phyloP scores from a whole-genome alignment of 1,139 yeast genomes.

The Groenewaldozyma sp. region DNA sequence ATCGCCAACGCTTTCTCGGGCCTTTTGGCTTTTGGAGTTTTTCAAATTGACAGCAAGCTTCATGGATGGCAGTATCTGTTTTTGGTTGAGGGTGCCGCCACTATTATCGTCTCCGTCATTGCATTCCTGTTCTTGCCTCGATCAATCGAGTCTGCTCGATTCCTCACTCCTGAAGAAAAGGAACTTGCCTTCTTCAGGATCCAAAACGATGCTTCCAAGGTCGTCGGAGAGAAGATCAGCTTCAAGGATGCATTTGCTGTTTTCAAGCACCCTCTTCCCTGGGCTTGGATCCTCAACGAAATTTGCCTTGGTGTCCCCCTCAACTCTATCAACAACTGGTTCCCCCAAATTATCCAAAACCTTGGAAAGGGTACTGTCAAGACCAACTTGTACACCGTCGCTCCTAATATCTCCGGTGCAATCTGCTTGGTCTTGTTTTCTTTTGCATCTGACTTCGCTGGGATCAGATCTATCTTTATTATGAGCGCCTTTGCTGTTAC shows the following conservation, averaged over 20 bases:
- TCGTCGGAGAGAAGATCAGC: slow-evolving; percentile 36
- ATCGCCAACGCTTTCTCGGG: slow-evolving; percentile 27
- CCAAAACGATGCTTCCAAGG: slow-evolving; percentile 39
- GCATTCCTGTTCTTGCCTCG: slow-evolving; percentile 24
- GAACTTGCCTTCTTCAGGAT: slow-evolving; percentile 36
- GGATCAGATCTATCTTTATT: slow-evolving; percentile 36
- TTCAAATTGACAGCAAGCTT: slow-evolving; percentile 30
- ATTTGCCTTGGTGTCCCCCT: slow-evolving; percentile 41
- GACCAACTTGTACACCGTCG: slow-evolving; percentile 47
- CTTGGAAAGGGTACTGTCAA: slow-evolving; percentile 45
- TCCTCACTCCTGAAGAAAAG: slow-evolving; percentile 31
- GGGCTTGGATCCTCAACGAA: slow-evolving; percentile 40
- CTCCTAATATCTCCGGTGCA: slow-evolving; percentile 50
- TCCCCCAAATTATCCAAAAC: slow-evolving; percentile 44
- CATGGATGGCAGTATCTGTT: slow-evolving; percentile 30
- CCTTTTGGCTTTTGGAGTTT: slow-evolving; percentile 18
- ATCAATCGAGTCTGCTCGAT: slow-evolving; percentile 9
- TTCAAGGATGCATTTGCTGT: slow-evolving; percentile 40
- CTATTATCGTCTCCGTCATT: slow-evolving; percentile 25
- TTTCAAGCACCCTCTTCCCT: slow-evolving; percentile 44
- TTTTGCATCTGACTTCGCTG: slow-evolving; percentile 38
- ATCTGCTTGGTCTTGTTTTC: slow-evolving; percentile 38
- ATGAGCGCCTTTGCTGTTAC: slow-evolving; percentile 33
- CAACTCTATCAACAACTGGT: slow-evolving; percentile 41
- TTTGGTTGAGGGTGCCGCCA: slow-evolving; percentile 31